A percentile compares a stretch with the other conserved stretches of the same genome.
Conservation (phyloP, 805 yeast genomes). For the Kluyveromyces wickerhamii region DNA sequence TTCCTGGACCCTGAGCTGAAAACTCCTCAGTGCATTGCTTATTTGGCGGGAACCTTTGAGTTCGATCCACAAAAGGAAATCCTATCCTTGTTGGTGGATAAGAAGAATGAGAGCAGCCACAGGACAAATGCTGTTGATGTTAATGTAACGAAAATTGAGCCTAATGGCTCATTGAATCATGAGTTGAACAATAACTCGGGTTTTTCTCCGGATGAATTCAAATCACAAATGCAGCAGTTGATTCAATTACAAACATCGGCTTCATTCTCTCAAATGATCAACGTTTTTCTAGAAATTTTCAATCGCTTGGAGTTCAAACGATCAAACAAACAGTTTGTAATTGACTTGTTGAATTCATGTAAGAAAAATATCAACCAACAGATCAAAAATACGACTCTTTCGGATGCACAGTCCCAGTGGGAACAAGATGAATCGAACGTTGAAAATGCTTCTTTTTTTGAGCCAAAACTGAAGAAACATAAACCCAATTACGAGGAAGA, state of each 20-base stretch:
- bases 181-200: too few species aligned
- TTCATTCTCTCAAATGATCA: slow-evolving; percentile 20
- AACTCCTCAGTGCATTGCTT: slow-evolving; percentile 19
- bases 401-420: background rate
- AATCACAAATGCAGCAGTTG: slow-evolving; percentile 8
- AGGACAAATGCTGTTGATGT: background rate
- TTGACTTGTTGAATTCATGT: slow-evolving; percentile 16
- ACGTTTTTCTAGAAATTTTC: slow-evolving; percentile 21
- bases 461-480: background rate
- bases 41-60: slow-evolving; percentile 12
- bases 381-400: background rate
- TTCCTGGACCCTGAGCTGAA: slow-evolving; percentile 20
- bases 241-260: slow-evolving; percentile 24
- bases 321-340: slow-evolving; percentile 19
- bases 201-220: slow-evolving; percentile 1
- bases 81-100: background rate
- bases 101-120: background rate
- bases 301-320: slow-evolving; percentile 23
- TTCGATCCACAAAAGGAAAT: background rate
- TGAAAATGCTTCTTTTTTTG: background rate
- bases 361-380: background rate
- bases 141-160: background rate
- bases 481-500: slow-evolving; percentile 4
- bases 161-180: background rate
- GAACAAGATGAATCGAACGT: background rate